These are phyloP conservation scores for Rhizopogon salebrosus DNA, from an alignment of 768 basidiomycete genomes.

Conservation along the genomic window DNA sequence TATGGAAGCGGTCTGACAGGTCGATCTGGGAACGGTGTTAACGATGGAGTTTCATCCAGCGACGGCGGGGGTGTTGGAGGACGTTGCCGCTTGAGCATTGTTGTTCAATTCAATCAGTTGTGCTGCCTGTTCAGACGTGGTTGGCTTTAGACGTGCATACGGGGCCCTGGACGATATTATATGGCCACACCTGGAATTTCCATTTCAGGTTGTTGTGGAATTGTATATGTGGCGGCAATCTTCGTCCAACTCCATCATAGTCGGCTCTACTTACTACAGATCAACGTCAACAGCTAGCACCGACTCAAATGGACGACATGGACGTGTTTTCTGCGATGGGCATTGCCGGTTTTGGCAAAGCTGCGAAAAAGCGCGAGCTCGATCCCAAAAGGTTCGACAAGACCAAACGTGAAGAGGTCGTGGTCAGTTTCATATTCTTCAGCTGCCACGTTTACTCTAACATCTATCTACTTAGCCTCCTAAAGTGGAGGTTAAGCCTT, in stretches of 20 bases:
- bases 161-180: background rate
- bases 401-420: conserved; percentile 51
- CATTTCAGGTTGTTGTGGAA: conserved; percentile 4
- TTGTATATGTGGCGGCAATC: background rate
- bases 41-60: conserved; percentile 20
- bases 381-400: conserved; percentile 79
- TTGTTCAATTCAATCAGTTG: background rate
- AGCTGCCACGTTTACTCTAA: conserved; percentile 10
- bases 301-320: conserved; percentile 44
- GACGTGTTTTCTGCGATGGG: conserved; percentile 82
- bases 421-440: conserved; percentile 14
- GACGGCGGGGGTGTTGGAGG: conserved; percentile 39
- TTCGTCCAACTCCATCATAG: background rate
- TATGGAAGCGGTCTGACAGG: conserved; percentile 11
- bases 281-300: conserved; percentile 2
- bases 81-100: conserved; percentile 54
- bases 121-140: background rate
- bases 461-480: background rate
- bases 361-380: conserved; percentile 56
- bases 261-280: background rate
- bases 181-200: background rate
- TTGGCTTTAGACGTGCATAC: background rate
- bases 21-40: conserved; percentile 9
- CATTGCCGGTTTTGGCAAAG: conserved; percentile 79
- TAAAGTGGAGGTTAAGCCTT: background rate